Base-by-base conservation (phyloP, 2,329 filamentous ascomycete genomes). In the Alternaria sp. region DNA sequence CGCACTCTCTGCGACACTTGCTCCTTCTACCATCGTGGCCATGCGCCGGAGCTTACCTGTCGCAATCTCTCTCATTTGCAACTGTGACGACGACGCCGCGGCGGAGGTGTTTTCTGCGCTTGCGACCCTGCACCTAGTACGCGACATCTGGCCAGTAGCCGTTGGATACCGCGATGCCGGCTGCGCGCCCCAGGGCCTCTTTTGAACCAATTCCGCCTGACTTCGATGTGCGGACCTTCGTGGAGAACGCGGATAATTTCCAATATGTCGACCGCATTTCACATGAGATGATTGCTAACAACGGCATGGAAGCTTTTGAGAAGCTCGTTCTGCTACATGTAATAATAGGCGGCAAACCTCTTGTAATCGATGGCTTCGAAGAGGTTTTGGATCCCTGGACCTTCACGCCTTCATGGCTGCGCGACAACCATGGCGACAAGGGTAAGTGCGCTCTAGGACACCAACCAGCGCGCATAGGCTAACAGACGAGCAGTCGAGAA, bases 121-220 rank as follows among this genome's bases (percentile, higher is more conserved):
- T 26, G 26, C 11, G 17, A 39, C 39, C 52, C 44, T 36, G 41
- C 24, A 45, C 17, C 48, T 7, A 34, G 34, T 36, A 44, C 45
- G 48, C 51, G 45, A 51, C 41, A 41, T 24, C 37, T 66, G 33
- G 5, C 71, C 69, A 63, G 44, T 54, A 60, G 53, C 29, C 3
- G 10, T 31, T 39, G 23, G 7, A 24, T n/a, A 7, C 41, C 33
- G 63, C 71, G 28, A 97, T 97, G 93, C 90, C 91, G 54, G 84
- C 90, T 13, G 82, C 89, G 58, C 88, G 93, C 69, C 92, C 92
- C 0, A 89, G 92, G 72, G 92, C 93, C 14, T 92, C 93, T 51
- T 98, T 98, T 77, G 92, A 96, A 76, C 93, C 94, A 1, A 91
- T 98, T 45, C 86, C 93, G 0, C 93, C 93, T 0, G 87, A 94